These are phyloP conservation scores for Neotropicomus parvogracilis DNA, from an alignment of 1,284 basidiomycete species.

Conservation along the genomic window DNA sequence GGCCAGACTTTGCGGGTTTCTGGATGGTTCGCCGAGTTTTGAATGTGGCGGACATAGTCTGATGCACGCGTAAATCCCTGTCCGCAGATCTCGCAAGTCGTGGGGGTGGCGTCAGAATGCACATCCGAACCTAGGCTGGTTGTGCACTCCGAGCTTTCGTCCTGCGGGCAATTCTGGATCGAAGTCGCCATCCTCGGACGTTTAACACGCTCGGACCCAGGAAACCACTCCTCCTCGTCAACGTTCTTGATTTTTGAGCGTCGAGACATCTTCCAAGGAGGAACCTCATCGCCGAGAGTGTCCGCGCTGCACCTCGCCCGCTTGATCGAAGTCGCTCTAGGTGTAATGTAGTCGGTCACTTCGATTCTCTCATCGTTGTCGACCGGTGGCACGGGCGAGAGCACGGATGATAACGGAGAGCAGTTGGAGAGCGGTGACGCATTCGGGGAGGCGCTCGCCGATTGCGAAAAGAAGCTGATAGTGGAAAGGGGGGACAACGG, in stretches of 20 bases:
- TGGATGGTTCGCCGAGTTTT: constrained; percentile 26
- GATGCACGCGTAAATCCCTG: constrained; percentile 22
- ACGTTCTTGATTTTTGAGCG: constrained; percentile 13
- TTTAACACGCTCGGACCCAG: constrained; percentile 10
- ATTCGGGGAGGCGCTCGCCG: constrained; percentile 10
- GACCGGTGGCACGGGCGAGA: not conserved
- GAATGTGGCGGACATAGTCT: constrained; percentile 21
- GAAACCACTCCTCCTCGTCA: constrained; percentile 31
- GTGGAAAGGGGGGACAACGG: constrained; percentile 22
- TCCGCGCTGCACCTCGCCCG: constrained; percentile 16
- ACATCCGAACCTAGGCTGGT: not conserved
- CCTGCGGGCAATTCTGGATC: not conserved
- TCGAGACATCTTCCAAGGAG: constrained; percentile 4
- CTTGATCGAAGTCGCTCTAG: not conserved
- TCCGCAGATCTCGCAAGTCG: constrained; percentile 19
- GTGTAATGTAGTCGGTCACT: not conserved
- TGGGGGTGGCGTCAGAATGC: constrained; percentile 1
- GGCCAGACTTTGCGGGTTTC: constrained; percentile 30
- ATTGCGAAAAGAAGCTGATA: constrained; percentile 16
- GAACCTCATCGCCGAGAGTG: constrained; percentile 1
- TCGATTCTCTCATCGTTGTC: not conserved
- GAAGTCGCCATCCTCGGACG: not conserved
- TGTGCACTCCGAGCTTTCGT: not conserved
- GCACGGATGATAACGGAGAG: constrained; percentile 3
- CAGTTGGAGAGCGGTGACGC: constrained; percentile 1